Evolutionary conservation across 1,284 basidiomycete species (phyloP).

Genomic region (Cryptococcus sp.): DNA sequence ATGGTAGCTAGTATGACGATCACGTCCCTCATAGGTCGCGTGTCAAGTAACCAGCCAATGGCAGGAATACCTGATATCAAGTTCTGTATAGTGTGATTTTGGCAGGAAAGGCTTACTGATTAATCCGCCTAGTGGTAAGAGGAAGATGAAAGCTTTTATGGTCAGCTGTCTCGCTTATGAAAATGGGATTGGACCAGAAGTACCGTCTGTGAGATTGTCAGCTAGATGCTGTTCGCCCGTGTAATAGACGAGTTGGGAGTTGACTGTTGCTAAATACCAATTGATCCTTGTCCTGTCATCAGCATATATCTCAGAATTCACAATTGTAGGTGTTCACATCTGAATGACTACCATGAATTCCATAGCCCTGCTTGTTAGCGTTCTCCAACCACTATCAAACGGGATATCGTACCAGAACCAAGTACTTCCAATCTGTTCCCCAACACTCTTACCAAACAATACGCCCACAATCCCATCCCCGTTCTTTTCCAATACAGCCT

Average conservation of each 20-base stretch:
- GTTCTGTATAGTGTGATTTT: not conserved
- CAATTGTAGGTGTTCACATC: constrained; percentile 18
- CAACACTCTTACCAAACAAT: constrained; percentile 35
- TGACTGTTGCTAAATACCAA: constrained; percentile 46
- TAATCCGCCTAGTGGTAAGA: constrained; percentile 47
- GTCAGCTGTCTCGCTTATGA: not conserved
- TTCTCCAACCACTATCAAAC: not conserved
- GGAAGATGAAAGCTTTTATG: constrained; percentile 41
- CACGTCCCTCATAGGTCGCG: constrained; percentile 31
- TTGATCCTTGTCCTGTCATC: constrained; percentile 47
- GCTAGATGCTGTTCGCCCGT: constrained; percentile 31
- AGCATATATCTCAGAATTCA: constrained; percentile 9
- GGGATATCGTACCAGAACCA: constrained; percentile 39
- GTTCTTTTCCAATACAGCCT: constrained; percentile 17
- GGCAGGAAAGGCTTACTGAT: constrained; percentile 16
- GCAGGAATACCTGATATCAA: constrained; percentile 30
- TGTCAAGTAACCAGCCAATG: constrained; percentile 44
- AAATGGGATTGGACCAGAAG: constrained; percentile 3
- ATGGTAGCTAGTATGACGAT: constrained; percentile 35
- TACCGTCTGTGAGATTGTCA: constrained; percentile 34
- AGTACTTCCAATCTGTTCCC: constrained; percentile 36
- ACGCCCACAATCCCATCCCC: constrained; percentile 40
- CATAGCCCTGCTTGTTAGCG: constrained; percentile 13
- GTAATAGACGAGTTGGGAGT: constrained; percentile 42
- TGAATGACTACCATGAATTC: constrained; percentile 20